A percentile compares a stretch with the other conserved stretches of the same genome.
These are phyloP conservation scores for Cladophialophora immunda DNA, from an alignment of 2,329 filamentous ascomycete genomes.

Conservation along the genomic window DNA sequence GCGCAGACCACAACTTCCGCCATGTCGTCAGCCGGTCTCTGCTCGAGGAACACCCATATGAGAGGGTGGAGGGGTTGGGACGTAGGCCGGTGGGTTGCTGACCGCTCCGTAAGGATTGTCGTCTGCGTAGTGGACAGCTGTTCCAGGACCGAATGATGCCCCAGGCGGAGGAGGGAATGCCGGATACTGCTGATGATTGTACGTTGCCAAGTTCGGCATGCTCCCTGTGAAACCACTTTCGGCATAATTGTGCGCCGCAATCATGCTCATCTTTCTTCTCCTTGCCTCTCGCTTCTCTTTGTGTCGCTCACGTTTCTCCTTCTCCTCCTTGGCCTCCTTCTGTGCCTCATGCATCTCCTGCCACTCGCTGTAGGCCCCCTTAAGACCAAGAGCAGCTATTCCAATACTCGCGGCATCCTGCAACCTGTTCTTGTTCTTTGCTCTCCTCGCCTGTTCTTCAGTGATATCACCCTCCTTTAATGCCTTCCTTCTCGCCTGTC, in stretches of 20 bases:
- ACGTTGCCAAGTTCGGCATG: constrained; percentile 34
- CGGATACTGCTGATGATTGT: constrained; percentile 22
- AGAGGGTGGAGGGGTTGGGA: constrained; percentile 21
- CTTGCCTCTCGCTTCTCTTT: constrained; percentile 39
- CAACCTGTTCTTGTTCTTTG: constrained; percentile 69
- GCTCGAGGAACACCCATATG: constrained; percentile 17
- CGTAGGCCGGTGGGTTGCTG: constrained; percentile 17
- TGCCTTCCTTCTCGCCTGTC: constrained; percentile 66
- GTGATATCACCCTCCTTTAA: constrained; percentile 71
- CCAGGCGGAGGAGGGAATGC: constrained; percentile 17
- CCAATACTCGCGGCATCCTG: constrained; percentile 72
- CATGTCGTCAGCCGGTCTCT: constrained; percentile 9
- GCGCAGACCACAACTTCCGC: not conserved
- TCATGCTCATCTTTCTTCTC: constrained; percentile 36
- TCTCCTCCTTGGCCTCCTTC: constrained; percentile 64
- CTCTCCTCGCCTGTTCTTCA: constrained; percentile 68
- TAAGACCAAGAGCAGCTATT: constrained; percentile 73
- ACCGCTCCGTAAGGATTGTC: constrained; percentile 37
- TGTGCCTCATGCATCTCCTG: constrained; percentile 72
- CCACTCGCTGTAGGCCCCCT: constrained; percentile 71
- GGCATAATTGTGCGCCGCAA: constrained; percentile 31
- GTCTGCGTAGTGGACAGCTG: constrained; percentile 30
- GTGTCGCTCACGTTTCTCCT: constrained; percentile 54
- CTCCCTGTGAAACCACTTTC: constrained; percentile 31
- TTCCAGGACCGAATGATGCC: constrained; percentile 8